phyloP scores from a whole-genome alignment of 192 early-diverging fungal genomes.

The Allomyces arbusculus region DNA sequence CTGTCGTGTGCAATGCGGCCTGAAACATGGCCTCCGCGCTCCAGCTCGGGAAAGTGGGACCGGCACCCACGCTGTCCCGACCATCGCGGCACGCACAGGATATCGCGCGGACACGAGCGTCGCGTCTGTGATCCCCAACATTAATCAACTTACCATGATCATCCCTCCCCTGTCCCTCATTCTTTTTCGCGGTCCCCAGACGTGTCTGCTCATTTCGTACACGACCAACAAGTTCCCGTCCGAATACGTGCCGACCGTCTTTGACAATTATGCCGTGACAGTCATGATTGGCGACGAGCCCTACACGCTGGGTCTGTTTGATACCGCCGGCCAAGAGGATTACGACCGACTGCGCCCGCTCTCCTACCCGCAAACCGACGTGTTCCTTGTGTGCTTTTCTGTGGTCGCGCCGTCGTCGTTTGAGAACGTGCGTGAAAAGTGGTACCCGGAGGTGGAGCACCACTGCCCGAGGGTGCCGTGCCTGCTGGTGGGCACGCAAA shows the following conservation, averaged over 20 bases:
- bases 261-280: conserved; percentile 98
- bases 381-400: conserved; percentile 86
- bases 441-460: conserved; percentile 89
- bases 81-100: not conserved
- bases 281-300: conserved; percentile 97
- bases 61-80: conserved; percentile 7
- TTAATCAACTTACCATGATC: not conserved
- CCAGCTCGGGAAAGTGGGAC: conserved; percentile 3
- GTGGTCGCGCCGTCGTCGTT: conserved; percentile 79
- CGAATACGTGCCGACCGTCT: conserved; percentile 93
- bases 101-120: not conserved
- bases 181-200: conserved; percentile 19
- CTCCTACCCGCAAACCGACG: conserved; percentile 88
- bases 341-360: conserved; percentile 82
- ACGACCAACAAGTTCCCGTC: conserved; percentile 91
- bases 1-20: not conserved
- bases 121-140: not conserved
- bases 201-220: conserved; percentile 85
- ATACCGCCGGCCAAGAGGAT: conserved; percentile 91
- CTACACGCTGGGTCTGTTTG: conserved; percentile 83
- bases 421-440: conserved; percentile 90
- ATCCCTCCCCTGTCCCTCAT: not conserved
- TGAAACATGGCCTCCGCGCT: not conserved
- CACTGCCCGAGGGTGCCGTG: conserved; percentile 91
- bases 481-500: conserved; percentile 79